Evolutionary conservation across 148 eudicot species (phyloP).

Genomic region (Fagopyrum tataricum): DNA sequence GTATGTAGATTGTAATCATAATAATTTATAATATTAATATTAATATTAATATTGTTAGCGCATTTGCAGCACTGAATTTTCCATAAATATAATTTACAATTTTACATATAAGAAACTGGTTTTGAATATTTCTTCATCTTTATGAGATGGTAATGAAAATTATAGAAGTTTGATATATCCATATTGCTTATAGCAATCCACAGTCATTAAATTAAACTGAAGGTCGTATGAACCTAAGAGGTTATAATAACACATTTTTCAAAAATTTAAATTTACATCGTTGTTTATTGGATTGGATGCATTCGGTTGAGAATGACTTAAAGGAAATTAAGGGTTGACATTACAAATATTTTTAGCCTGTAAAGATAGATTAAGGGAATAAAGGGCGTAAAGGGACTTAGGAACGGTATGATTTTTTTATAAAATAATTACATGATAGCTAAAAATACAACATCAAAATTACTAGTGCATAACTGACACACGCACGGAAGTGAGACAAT

Average conservation of each 20-base stretch:
- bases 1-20: background rate
- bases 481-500: too few relatives aligned
- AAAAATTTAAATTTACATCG: too few relatives aligned
- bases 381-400: too few relatives aligned
- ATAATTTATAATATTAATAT: background rate
- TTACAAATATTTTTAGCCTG: too few relatives aligned
- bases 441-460: background rate
- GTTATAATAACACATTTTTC: too few relatives aligned
- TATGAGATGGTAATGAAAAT: background rate
- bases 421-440: too few relatives aligned
- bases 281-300: too few relatives aligned
- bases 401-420: too few relatives aligned
- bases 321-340: too few relatives aligned
- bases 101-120: background rate
- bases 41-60: background rate
- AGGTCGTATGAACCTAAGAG: too few relatives aligned
- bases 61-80: background rate
- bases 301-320: too few relatives aligned
- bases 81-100: background rate
- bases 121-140: background rate
- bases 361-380: background rate
- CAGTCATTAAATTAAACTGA: background rate
- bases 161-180: background rate
- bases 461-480: too few relatives aligned
- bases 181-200: background rate